Base-by-base conservation (phyloP, 169 alveolate genomes). In the Plasmodium gonderi region DNA sequence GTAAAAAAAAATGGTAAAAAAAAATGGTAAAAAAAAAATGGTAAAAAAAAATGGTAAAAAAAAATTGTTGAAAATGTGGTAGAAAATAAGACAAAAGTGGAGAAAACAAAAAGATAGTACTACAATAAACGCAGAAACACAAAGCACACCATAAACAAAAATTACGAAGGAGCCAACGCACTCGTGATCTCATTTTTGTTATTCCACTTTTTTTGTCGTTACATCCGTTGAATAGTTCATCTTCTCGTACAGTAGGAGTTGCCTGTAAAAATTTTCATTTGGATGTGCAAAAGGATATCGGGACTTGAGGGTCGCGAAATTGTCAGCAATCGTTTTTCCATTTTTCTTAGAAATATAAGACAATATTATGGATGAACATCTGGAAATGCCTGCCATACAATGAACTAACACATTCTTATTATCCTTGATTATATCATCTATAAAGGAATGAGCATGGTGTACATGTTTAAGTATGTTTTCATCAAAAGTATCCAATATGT, bases 301-400 rank as follows among this genome's bases (percentile, higher is more conserved):
- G 17, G 42, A 60, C 31, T 85, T 85, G 2, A 85, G 72, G 9
- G 29, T 23, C 3, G 83, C 26, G 6, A 85, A 72, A 17, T 85
- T 85, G 0, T 69, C 29, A 1, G 64, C 68, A 36, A 85, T 85
- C 5, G 82, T 75, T 64, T 85, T 85, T 31, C 78, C 44, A 75
- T 85, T 85, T 45, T 85, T 85, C 67, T 75, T 49, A 1, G 92
- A 85, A 20, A 85, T 76, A 65, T 85, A 85, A 0, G 92, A 85
- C 7, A 85, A 65, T 12, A 85, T 85, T 26, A 85, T 85, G 14
- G 92, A 85, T 1, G 92, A 85, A 64, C 92, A 85, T 4, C 92
- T 45, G n/a, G 92, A 85, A 2, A 85, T 85, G 1, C 92, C 92
- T 3, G 92, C 92, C 92, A 85, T 74, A 44, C 92, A 85, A 85